Percentiles rank a stretch among this genome's conserved stretches.
Conservation (phyloP, 2,329 filamentous ascomycete species). For the Aciculosporium take region DNA sequence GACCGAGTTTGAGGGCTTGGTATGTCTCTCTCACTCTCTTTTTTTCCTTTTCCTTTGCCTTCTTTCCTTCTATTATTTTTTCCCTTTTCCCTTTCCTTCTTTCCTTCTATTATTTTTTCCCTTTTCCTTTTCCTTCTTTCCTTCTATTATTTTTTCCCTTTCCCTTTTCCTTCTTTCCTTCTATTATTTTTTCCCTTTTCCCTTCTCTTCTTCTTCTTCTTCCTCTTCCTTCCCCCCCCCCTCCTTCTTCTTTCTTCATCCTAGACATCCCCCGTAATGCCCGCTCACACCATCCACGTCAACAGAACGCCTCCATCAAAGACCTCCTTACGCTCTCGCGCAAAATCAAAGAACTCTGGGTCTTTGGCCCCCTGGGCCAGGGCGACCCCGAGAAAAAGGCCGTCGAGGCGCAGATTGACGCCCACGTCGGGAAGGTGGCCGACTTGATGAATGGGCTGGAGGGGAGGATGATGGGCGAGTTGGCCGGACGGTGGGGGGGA, state of each 20-base stretch:
- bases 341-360: slow-evolving; percentile 31
- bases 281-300: neutral
- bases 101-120: too few relatives aligned
- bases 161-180: neutral
- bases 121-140: neutral
- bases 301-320: slow-evolving; percentile 28
- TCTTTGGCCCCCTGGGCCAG: slow-evolving; percentile 27
- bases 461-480: slow-evolving; percentile 16
- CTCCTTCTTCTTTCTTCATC: neutral
- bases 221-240: neutral
- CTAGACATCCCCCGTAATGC: neutral
- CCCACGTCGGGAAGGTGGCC: slow-evolving; percentile 21
- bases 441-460: slow-evolving; percentile 23
- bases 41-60: neutral
- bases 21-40: slow-evolving; percentile 8
- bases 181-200: neutral
- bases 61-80: neutral
- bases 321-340: slow-evolving; percentile 29
- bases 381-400: slow-evolving; percentile 21
- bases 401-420: slow-evolving; percentile 23
- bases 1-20: slow-evolving; percentile 30
- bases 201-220: neutral
- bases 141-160: too few relatives aligned
- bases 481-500: slow-evolving; percentile 23
- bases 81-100: neutral